These are phyloP conservation scores for Yarrowia deformans DNA, from an alignment of 805 yeast genomes.

Conservation along the genomic window DNA sequence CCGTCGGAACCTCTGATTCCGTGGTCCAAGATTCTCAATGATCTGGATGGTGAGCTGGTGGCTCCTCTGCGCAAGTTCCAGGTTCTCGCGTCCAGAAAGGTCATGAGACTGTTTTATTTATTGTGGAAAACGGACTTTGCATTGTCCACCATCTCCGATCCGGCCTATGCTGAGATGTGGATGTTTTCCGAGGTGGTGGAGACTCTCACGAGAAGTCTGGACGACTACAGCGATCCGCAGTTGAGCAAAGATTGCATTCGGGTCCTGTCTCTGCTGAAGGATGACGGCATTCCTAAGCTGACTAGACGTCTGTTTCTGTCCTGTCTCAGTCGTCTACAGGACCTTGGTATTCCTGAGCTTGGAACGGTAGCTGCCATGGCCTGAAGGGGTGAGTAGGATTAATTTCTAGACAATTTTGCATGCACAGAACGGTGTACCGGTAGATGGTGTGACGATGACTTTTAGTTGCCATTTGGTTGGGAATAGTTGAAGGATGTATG, in stretches of 20 bases:
- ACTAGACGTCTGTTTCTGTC: constrained; percentile 23
- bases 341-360: constrained; percentile 16
- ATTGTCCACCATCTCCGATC: constrained; percentile 1
- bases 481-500: no score
- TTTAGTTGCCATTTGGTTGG: no score
- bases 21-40: constrained; percentile 14
- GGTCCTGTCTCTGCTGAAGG: constrained; percentile 22
- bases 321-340: constrained; percentile 10
- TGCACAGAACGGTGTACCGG: no score
- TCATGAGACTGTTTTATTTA: constrained; percentile 21
- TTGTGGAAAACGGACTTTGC: constrained; percentile 19
- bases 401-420: not conserved
- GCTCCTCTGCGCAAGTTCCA: constrained; percentile 8
- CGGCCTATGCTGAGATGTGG: constrained; percentile 8
- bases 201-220: constrained; percentile 11
- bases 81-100: constrained; percentile 6
- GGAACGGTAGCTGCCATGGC: constrained; percentile 12
- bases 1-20: constrained; percentile 20
- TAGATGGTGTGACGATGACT: no score
- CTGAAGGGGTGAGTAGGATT: not conserved
- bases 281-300: constrained; percentile 12
- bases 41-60: constrained; percentile 15
- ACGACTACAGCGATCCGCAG: constrained; percentile 9
- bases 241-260: constrained; percentile 26
- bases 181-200: constrained; percentile 28